Evolutionary conservation across 148 eudicot genomes (phyloP).

Genomic region (Rhododendron kiyosumense): DNA sequence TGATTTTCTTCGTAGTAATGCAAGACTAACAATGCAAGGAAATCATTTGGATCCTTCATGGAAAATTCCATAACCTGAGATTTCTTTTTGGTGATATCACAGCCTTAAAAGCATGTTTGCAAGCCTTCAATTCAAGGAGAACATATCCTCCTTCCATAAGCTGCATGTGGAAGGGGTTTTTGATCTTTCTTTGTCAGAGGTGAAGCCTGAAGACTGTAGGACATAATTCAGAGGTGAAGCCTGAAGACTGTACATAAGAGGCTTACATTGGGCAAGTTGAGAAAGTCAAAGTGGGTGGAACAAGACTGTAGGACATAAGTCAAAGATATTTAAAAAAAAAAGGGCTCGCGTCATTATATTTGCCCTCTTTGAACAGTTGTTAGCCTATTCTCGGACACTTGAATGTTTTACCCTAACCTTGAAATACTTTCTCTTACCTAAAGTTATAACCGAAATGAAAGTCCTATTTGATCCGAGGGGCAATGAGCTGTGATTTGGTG

Average conservation of each 20-base stretch:
- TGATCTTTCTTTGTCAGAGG: slow-evolving; percentile 48
- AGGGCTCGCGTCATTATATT: too few species aligned
- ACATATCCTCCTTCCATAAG: slow-evolving; percentile 63
- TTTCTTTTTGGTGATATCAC: slow-evolving; percentile 10
- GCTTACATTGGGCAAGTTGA: slow-evolving; percentile 51
- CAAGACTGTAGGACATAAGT: too few species aligned
- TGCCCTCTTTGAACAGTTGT: too few species aligned
- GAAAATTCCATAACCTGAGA: background rate
- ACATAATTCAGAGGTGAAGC: slow-evolving; percentile 29
- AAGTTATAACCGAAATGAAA: too few species aligned
- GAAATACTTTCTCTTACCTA: too few species aligned
- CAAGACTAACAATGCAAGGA: background rate
- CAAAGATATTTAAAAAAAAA: too few species aligned
- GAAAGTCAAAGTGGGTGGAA: slow-evolving; percentile 75
- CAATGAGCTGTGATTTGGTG: too few species aligned
- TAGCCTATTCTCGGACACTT: too few species aligned
- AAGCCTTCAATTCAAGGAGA: slow-evolving; percentile 62
- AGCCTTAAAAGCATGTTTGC: slow-evolving; percentile 68
- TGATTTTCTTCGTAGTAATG: slow-evolving; percentile 1
- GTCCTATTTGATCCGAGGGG: too few species aligned
- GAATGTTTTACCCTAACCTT: too few species aligned
- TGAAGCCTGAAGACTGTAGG: slow-evolving; percentile 51
- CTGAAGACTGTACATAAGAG: slow-evolving; percentile 58
- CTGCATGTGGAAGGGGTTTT: slow-evolving; percentile 77
- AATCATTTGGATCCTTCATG: background rate